These are phyloP conservation scores for Epichloe bromicola DNA, from an alignment of 2,329 filamentous ascomycete species.

Conservation along the genomic window DNA sequence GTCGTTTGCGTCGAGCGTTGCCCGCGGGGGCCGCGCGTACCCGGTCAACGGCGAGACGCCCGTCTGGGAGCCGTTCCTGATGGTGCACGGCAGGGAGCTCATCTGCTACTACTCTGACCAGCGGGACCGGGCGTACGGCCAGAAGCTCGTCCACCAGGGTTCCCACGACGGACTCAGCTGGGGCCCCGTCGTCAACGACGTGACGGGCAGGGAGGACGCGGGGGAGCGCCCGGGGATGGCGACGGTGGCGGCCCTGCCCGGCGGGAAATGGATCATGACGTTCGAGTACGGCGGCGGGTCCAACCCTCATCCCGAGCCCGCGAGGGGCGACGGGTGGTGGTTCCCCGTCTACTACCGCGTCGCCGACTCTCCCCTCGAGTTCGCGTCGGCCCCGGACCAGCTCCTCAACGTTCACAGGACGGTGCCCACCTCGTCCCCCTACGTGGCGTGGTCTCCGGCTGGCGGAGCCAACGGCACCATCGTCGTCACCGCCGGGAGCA, in stretches of 20 bases:
- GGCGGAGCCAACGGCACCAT: neutral
- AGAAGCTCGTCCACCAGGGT: neutral
- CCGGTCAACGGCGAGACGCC: neutral
- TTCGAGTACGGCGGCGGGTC: constrained; percentile 1
- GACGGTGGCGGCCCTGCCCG: neutral
- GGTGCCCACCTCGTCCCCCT: neutral
- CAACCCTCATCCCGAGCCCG: neutral
- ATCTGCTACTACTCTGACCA: neutral
- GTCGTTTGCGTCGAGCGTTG: neutral
- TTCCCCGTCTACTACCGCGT: neutral
- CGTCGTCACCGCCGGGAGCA: neutral
- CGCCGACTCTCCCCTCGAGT: neutral
- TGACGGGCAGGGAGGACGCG: neutral
- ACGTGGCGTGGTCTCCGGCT: neutral
- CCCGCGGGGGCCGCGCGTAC: neutral
- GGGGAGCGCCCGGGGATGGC: neutral
- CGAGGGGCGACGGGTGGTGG: too few species aligned
- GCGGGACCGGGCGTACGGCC: neutral
- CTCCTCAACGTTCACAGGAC: neutral
- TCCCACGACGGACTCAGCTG: neutral
- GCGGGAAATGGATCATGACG: neutral
- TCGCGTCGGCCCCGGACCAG: neutral
- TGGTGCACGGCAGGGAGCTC: neutral
- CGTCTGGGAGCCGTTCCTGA: neutral
- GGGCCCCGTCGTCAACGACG: neutral